Evolutionary conservation across 2,329 filamentous ascomycete species (phyloP), one percentile per base, ranked within the genome.

Genomic region (Acarospora socialis): DNA sequence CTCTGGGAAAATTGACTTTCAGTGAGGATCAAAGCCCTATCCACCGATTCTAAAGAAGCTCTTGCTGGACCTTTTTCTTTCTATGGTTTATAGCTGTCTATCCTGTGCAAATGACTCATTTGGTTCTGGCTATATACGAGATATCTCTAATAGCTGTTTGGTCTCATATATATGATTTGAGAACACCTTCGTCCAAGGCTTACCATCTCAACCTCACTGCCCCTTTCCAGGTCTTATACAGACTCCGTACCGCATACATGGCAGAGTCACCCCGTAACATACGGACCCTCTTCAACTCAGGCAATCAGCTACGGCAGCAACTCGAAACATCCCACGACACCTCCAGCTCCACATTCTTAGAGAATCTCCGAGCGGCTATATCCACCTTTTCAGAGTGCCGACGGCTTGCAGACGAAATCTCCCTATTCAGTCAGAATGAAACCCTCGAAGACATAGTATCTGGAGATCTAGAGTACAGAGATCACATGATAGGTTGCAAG

Each of bases 341-440:
- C 35, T 79, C 70, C 43, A 74, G 71, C 15, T 60, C 73, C 20
- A 55, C 62, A 34, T 87, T 78, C 57, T 72, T 73, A 49, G 67
- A 77, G 43, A 73, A 73, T 46, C 66, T 93, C 43, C 61, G 63
- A 37, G 57, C 65, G 22, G 71, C 81, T 23, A 72, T 92, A 44
- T 57, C 68, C 41, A 68, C 73, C 32, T 87, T 92, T 57, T 65
- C 79, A 47, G 65, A 79, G 52, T 86, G 81, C 53, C 64, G 78
- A 36, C 62, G 70, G 37, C 70, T 81, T 34, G 72, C 81, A 41
- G 64, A 72, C 42, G 66, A 73, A 37, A 64, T 90, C 16, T 77
- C 81, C 0, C 64, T 98, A 32, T 95, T 95, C 67, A 93, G 83
- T 44, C 66, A 75, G 21, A 98, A 98, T 56, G 90, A 98, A 55